Evolutionary conservation across 2,329 filamentous ascomycete species (phyloP), one percentile per base, ranked within the genome.

Genomic region (Catunica adiposa): DNA sequence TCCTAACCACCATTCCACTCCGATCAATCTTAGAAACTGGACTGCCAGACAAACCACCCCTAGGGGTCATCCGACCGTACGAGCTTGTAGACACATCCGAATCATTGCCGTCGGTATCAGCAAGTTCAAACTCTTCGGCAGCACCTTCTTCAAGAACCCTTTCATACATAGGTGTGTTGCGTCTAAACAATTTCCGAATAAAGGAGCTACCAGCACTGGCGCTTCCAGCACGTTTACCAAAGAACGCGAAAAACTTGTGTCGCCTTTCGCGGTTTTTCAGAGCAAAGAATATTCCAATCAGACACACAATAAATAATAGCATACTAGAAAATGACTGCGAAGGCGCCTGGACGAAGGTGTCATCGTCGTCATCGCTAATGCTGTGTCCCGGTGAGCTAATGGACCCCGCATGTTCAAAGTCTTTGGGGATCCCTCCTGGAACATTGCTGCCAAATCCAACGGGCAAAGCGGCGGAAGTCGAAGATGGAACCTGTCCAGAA

Each of bases 371-470:
- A 38, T 38, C 29, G 20, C 29, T 47, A 8, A 22, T n/a, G 6
- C 44, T 29, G 7, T 54, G 40, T 6, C 31, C 34, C n/a, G 56
- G 50, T 4, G 34, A 25, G 22, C 26, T 52, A 23, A 52, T 23
- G 3, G 61, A 59, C 66, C 84, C 84, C 0, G 89, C 87, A 63
- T 82, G 82, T 66, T 95, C 87, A 66, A 96, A 98, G 65, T 96
- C 88, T 3, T 73, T 64, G 0, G 87, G 83, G 2, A 83, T 74
- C 3, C 72, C 29, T 11, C 29, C 74, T 6, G 73, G 73, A 40
- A 76, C 71, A 64, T 98, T 98, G 69, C 82, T 88, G 57, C 92
- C 92, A 65, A 97, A 97, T 0, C 92, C 92, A 8, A 98, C 92
- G 0, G 89, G 87, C 1, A 89, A 71, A 1, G 64, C 62, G 1